Evolutionary conservation across 2,329 filamentous ascomycete genomes (phyloP), one percentile per base, ranked within the genome.

Genomic region (Tolypocladium guangdongense): DNA sequence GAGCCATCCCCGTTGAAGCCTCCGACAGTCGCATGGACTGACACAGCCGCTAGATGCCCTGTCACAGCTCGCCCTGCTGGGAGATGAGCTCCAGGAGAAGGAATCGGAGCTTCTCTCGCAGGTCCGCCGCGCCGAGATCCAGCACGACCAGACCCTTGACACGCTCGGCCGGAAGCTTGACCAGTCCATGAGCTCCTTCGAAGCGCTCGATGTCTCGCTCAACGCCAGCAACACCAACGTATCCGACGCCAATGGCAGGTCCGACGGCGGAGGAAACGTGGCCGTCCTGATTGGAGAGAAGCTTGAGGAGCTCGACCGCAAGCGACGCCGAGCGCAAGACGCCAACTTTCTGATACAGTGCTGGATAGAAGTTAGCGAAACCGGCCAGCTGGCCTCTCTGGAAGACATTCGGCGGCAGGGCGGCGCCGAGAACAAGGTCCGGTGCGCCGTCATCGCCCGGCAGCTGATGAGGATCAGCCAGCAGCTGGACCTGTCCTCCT

Each of bases 261-360:
- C 70, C 43, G 79, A 80, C 51, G 78, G 76, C 24, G 90, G 88
- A 32, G 92, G 92, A 2, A 95, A 92, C 66, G 82, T 93, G 58
- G 93, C 93, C 0, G 90, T 99, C 52, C 89, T 95, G 67, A 97
- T 96, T 51, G 93, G 93, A 61, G 90, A 95, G 72, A 85, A 86
- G 64, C 76, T 99, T 12, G 93, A 99, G 72, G 92, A 97, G 68
- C 77, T 99, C 55, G 93, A 99, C 70, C 83, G 90, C 64, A 95
- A 99, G 72, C 78, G 91, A 61, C 86, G 90, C 65, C 79, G 92
- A 55, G 93, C 93, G 35, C 80, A 93, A 67, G 93, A 99, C 73
- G 91, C 93, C 56, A 92, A 88, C 66, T 97, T 97, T 67, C 72
- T 99, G 55, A 90, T 99, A 59, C 88, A 95, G 66, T 99, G 93